Conservation (phyloP, 805 yeast species). For the Schwanniomyces sp. region DNA sequence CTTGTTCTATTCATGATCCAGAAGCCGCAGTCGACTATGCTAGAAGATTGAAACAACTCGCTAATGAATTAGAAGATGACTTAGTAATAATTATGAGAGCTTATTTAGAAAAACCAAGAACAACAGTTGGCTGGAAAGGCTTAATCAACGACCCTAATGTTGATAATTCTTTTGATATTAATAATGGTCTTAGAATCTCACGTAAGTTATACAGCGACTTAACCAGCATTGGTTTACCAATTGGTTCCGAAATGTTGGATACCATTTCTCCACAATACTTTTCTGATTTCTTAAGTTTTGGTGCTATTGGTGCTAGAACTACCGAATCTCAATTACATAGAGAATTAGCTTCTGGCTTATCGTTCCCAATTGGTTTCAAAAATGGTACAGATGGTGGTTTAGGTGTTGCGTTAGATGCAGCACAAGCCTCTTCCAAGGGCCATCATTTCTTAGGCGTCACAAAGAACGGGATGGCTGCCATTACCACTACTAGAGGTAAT, state of each 20-base stretch:
- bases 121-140: slow-evolving; percentile 99
- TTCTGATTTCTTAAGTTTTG: slow-evolving; percentile 86
- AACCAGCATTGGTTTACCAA: slow-evolving; percentile 72
- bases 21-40: slow-evolving; percentile 89
- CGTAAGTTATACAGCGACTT: slow-evolving; percentile 82
- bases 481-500: slow-evolving; percentile 94
- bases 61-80: slow-evolving; percentile 73
- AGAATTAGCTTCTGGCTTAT: slow-evolving; percentile 94
- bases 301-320: slow-evolving; percentile 99
- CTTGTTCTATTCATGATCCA: slow-evolving; percentile 95
- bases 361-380: slow-evolving; percentile 99
- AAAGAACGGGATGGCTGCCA: slow-evolving; percentile 95
- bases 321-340: slow-evolving; percentile 98
- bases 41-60: slow-evolving; percentile 57
- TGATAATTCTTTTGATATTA: slow-evolving; percentile 88
- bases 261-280: slow-evolving; percentile 96
- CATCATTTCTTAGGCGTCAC: slow-evolving; percentile 98
- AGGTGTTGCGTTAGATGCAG: slow-evolving; percentile 92
- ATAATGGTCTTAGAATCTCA: slow-evolving; percentile 87
- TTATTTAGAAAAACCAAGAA: slow-evolving; percentile 96
- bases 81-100: slow-evolving; percentile 93
- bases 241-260: slow-evolving; percentile 97
- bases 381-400: slow-evolving; percentile 97
- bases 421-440: slow-evolving; percentile 84
- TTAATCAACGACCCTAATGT: slow-evolving; percentile 95